Percentiles rank a stretch among this genome's conserved stretches.
Conservation (phyloP, 2,329 filamentous ascomycete species). For the Venturiaceae sp. region DNA sequence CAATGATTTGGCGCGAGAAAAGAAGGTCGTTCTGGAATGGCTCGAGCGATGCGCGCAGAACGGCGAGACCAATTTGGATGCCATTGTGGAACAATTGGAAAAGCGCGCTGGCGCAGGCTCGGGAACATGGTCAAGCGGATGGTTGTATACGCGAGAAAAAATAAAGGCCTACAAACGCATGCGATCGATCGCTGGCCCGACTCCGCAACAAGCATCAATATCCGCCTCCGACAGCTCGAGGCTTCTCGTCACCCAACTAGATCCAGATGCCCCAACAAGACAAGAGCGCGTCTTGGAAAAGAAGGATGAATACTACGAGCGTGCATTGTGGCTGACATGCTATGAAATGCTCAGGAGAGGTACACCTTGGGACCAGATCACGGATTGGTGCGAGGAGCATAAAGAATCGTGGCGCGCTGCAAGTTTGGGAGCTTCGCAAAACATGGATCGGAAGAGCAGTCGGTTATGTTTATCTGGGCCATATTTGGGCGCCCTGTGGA, state of each 20-base stretch:
- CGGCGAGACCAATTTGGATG: conserved; percentile 61
- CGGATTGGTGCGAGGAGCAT: conserved; percentile 76
- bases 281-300: conserved; percentile 68
- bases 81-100: conserved; percentile 60
- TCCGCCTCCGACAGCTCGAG: conserved; percentile 39
- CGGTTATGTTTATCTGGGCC: conserved; percentile 26
- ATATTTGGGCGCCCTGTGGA: conserved; percentile 50
- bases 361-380: conserved; percentile 61
- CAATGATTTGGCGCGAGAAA: conserved; percentile 66
- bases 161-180: conserved; percentile 86
- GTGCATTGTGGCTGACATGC: conserved; percentile 85
- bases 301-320: conserved; percentile 81
- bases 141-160: conserved; percentile 81
- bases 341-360: conserved; percentile 88
- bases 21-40: conserved; percentile 75
- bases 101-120: conserved; percentile 15
- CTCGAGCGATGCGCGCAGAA: conserved; percentile 66
- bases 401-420: conserved; percentile 86
- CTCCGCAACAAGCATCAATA: conserved; percentile 38
- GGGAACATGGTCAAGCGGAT: conserved; percentile 77
- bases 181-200: conserved; percentile 52
- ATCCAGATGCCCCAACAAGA: conserved; percentile 79
- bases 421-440: conserved; percentile 50
- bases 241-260: conserved; percentile 72
- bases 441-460: conserved; percentile 29